Base-by-base conservation (phyloP, 441 rosid genomes). In the Syzygium malaccense region DNA sequence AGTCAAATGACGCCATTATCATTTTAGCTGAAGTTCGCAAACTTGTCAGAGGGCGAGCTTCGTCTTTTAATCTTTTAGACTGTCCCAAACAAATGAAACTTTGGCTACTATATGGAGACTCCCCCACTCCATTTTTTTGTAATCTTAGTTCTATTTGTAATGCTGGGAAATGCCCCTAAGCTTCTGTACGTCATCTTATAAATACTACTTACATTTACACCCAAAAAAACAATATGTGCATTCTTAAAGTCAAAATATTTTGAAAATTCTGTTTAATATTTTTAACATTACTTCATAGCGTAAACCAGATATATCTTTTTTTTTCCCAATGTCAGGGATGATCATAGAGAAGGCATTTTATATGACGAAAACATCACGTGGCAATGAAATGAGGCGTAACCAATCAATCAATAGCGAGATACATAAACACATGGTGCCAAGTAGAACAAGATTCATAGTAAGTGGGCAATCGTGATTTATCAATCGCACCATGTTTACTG, bases 291-390 rank as follows among this genome's bases (percentile, higher is more conserved):
- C 66, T 58, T 58, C 17, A 26, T 28, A 60, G 30, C 15, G 0
- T 58, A 58, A 58, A 26, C 5, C 2, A 45, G 48, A 45, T 45
- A 45, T 45, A 45, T 45, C 48, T 45, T 45, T 41, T 41, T 60
- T 60, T 58, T 28, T 60, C 32, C 8, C 1, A 0, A 15, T 60
- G 14, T 28, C 3, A 60, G 4, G 5, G 4, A 60, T 60, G n/a
- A 28, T 0, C 6, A 28, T 60, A 28, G 32, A 13, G 66, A 2
- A 28, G 1, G 0, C 1, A 2, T 28, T 28, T 28, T 0, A 28
- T 28, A 14, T 14, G 8, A 58, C 0, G 4, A 30, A 60, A 60
- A 14, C 2, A 0, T 60, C 1, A 26, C 2, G 64, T 58, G 30
- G 13, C 28, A 26, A 58, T 58, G 64, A 26, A n/a, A 58, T 1